Evolutionary conservation across 2,329 filamentous ascomycete genomes (phyloP).

Genomic region (Alternaria infectoria): DNA sequence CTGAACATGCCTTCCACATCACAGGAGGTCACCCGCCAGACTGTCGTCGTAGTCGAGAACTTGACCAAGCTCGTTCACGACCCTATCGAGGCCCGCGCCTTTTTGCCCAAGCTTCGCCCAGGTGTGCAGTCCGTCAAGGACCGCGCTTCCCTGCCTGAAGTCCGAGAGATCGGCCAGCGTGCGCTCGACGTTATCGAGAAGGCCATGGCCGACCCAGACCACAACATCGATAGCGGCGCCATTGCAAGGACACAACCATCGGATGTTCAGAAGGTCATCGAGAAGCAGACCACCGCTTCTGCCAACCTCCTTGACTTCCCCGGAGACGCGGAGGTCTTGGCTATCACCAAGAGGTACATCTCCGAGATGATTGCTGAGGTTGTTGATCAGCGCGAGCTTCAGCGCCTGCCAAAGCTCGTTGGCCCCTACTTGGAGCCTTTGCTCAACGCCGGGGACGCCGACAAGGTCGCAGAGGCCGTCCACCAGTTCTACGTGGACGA

Average conservation of each 20-base stretch:
- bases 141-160: conserved; percentile 90
- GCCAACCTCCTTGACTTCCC: conserved; percentile 67
- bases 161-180: conserved; percentile 84
- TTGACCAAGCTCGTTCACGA: conserved; percentile 97
- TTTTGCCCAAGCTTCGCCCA: conserved; percentile 91
- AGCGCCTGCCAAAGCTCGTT: conserved; percentile 72
- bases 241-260: conserved; percentile 71
- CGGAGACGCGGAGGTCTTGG: conserved; percentile 68
- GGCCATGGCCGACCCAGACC: conserved; percentile 73
- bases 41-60: conserved; percentile 96
- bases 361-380: conserved; percentile 86
- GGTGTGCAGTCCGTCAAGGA: conserved; percentile 90
- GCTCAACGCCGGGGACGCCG: conserved; percentile 66
- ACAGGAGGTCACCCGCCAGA: conserved; percentile 94
- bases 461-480: conserved; percentile 73
- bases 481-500: conserved; percentile 80
- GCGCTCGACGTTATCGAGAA: conserved; percentile 88
- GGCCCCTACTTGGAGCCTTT: conserved; percentile 78
- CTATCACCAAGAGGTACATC: conserved; percentile 74
- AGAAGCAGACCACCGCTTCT: conserved; percentile 75
- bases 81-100: conserved; percentile 90
- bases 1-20: conserved; percentile 89
- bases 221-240: conserved; percentile 61
- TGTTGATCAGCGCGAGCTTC: conserved; percentile 79
- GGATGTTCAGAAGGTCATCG: conserved; percentile 76